Evolutionary conservation across 2,329 filamentous ascomycete species (phyloP).

Genomic region (Penicillium sp.): DNA sequence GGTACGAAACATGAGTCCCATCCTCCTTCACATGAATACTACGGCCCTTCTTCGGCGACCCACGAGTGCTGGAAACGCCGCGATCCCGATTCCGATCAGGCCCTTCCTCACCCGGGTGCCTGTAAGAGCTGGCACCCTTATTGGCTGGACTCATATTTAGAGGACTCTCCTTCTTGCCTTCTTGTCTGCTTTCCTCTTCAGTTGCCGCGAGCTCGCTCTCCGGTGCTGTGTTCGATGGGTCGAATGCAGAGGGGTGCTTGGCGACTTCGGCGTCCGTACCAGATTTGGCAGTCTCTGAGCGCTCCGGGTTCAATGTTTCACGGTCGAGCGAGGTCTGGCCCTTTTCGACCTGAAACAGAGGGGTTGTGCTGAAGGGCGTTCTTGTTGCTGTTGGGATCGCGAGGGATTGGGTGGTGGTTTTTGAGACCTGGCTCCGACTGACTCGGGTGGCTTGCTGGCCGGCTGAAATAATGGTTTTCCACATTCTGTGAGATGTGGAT

Average conservation of each 20-base stretch:
- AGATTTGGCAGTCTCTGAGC: slow-evolving; percentile 66
- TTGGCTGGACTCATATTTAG: slow-evolving; percentile 62
- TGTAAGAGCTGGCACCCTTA: slow-evolving; percentile 52
- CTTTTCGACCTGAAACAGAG: slow-evolving; percentile 8
- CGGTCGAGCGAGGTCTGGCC: slow-evolving; percentile 43
- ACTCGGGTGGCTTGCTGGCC: slow-evolving; percentile 12
- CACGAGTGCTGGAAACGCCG: slow-evolving; percentile 38
- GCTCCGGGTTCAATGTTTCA: slow-evolving; percentile 61
- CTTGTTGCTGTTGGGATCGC: neutral
- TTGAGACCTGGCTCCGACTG: neutral
- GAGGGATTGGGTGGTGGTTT: neutral
- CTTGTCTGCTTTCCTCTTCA: slow-evolving; percentile 37
- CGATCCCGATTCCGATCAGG: slow-evolving; percentile 39
- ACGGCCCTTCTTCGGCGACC: slow-evolving; percentile 34
- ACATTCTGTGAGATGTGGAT: slow-evolving; percentile 11
- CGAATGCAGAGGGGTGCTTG: slow-evolving; percentile 63
- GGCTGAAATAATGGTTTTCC: slow-evolving; percentile 18
- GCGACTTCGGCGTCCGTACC: slow-evolving; percentile 62
- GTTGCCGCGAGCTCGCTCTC: slow-evolving; percentile 50
- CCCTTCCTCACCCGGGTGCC: slow-evolving; percentile 43
- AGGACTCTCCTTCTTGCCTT: slow-evolving; percentile 46
- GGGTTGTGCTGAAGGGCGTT: slow-evolving; percentile 8
- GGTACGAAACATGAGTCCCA: slow-evolving; percentile 22
- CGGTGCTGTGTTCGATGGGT: slow-evolving; percentile 65
- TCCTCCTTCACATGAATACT: slow-evolving; percentile 25